Base-by-base conservation (phyloP, 768 basidiomycete species). In the Lentinula edodes region DNA sequence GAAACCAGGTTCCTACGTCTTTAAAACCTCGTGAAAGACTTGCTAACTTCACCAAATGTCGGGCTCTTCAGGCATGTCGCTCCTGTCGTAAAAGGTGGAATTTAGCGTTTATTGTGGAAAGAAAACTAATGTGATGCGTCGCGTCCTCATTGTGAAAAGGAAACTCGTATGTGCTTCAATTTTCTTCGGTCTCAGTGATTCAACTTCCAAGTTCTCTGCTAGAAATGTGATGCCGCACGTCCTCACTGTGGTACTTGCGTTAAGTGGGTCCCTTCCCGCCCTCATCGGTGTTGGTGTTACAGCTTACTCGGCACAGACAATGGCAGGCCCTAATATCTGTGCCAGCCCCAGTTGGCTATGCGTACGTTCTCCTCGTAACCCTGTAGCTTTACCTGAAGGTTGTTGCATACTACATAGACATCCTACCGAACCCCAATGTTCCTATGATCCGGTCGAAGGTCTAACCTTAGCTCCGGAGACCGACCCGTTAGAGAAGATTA, bases 221-320 rank as follows among this genome's bases (percentile, higher is more conserved):
- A 93, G 91, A 93, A 92, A 89, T 94, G 91, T 66, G 91, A 94
- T 73, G 91, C 91, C 45, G 82, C 87, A 45, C 87, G 92, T 64
- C 91, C 91, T 12, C 90, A 93, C 71, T 94, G 91, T 70, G 81
- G 85, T 45, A 92, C 91, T 57, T 93, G 91, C 67, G 83, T 91
- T 62, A 92, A 88, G 90, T 91, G 66, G 68, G 86, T 80, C 54
- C n/a, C 23, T 36, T 53, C 43, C 56, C 35, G 48, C 23, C 53
- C 54, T 20, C 36, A 20, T 34, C 55, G 5, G 46, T 36, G 10
- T 41, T 50, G 13, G 42, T 36, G 16, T 28, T 28, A 28, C 28
- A 28, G 28, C 46, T 59, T 13, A 51, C 32, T 32, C 58, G 66
- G 20, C 54, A 28, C 61, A 91, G 90, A 74, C 87, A 91, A 71